Percentiles rank a stretch among this genome's conserved stretches.
Conservation (phyloP, 805 yeast species). For the Schizosaccharomyces osmophilus region DNA sequence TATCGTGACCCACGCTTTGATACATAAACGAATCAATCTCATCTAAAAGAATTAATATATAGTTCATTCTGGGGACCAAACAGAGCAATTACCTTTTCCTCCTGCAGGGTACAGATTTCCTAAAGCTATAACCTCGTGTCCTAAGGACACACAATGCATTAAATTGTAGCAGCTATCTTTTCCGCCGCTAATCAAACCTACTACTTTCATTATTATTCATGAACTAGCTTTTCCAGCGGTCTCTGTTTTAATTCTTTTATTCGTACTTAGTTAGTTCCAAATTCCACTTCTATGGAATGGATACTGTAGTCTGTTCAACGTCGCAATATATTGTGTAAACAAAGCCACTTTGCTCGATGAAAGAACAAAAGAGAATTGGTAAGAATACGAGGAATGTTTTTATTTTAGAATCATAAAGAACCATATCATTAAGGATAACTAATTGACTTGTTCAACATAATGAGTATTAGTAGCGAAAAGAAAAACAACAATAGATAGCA, state of each 20-base stretch:
- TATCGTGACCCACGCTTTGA: constrained; percentile 86
- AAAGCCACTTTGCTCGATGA: no score
- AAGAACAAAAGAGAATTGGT: no score
- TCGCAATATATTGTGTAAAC: no score
- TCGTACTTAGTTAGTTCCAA: not conserved
- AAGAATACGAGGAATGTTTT: no score
- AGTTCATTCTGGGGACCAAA: not conserved
- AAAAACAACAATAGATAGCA: no score
- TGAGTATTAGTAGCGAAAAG: no score
- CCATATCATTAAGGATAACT: no score
- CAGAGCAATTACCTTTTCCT: not conserved
- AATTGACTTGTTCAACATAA: no score
- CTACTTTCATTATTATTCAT: constrained; percentile 44
- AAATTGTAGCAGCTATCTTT: constrained; percentile 86
- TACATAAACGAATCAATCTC: constrained; percentile 92
- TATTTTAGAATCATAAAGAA: no score
- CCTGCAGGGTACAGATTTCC: constrained; percentile 57
- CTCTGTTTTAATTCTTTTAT: not conserved
- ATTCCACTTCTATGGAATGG: no score
- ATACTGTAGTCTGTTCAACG: no score
- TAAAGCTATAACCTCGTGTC: constrained; percentile 64
- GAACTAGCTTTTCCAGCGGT: not conserved
- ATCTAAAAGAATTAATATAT: constrained; percentile 14
- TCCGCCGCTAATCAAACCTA: constrained; percentile 84
- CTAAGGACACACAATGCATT: constrained; percentile 58